Conservation (phyloP, 257 asterid species). For the Solanum phureja region DNA sequence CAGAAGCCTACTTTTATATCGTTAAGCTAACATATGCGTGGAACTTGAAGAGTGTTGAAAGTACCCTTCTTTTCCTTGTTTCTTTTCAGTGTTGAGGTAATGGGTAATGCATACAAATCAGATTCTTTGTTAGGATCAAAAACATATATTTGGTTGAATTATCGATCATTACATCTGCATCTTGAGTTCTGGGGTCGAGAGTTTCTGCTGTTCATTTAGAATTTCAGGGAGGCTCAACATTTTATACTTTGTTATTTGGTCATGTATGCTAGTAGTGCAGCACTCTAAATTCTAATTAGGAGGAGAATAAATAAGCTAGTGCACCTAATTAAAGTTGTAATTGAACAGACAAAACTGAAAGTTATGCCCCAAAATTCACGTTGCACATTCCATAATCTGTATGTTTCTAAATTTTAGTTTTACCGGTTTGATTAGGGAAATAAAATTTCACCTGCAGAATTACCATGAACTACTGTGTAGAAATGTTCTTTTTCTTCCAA, state of each 20-base stretch:
- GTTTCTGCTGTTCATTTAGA: neutral
- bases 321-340: neutral
- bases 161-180: neutral
- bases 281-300: neutral
- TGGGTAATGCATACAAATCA: neutral
- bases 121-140: neutral
- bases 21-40: neutral
- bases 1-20: neutral
- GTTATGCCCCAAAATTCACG: neutral
- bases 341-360: neutral
- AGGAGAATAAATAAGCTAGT: neutral
- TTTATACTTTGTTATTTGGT: neutral
- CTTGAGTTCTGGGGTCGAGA: neutral
- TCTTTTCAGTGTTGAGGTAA: neutral
- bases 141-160: neutral
- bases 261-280: neutral
- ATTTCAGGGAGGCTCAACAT: neutral
- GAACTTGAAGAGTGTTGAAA: neutral
- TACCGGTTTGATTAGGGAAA: neutral
- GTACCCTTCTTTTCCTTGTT: neutral
- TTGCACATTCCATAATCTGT: neutral
- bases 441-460: neutral
- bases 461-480: neutral
- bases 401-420: neutral
- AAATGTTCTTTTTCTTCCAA: neutral